Percentiles rank a stretch among this genome's conserved stretches.
These are phyloP conservation scores for Pulveroboletus sp. DNA, from an alignment of 768 basidiomycete genomes.

Conservation along the genomic window DNA sequence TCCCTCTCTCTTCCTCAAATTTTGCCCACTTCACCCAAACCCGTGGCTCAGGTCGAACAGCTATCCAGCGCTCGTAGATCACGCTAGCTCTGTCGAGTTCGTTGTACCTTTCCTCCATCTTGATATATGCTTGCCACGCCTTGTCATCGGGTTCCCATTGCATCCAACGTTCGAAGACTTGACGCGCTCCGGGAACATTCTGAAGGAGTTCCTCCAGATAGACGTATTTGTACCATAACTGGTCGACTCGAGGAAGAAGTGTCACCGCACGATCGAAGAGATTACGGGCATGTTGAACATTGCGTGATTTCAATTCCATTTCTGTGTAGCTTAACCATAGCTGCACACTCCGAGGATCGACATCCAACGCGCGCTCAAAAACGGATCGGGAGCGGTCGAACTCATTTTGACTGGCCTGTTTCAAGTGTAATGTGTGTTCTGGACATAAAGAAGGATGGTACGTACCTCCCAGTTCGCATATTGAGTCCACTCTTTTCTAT, in stretches of 20 bases:
- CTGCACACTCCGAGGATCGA: conserved; percentile 85
- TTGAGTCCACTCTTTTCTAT: no score
- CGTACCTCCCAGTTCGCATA: no score
- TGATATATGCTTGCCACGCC: conserved; percentile 99
- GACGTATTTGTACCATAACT: conserved; percentile 99
- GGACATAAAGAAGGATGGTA: not conserved
- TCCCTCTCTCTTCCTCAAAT: conserved; percentile 76
- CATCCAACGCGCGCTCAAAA: conserved; percentile 95
- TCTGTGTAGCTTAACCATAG: conserved; percentile 95
- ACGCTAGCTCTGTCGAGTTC: conserved; percentile 90
- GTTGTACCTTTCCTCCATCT: conserved; percentile 90
- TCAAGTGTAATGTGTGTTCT: conserved; percentile 1
- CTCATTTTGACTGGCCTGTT: conserved; percentile 90
- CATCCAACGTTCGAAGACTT: conserved; percentile 99
- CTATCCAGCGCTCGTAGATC: conserved; percentile 91
- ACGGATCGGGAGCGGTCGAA: conserved; percentile 93
- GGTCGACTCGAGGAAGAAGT: conserved; percentile 91
- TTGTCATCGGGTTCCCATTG: conserved; percentile 99
- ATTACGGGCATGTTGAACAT: conserved; percentile 96
- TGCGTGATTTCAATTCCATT: conserved; percentile 97
- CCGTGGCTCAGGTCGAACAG: conserved; percentile 71
- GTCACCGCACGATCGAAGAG: conserved; percentile 97
- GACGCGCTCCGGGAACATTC: conserved; percentile 93
- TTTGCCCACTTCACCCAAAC: conserved; percentile 86
- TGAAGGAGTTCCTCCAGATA: conserved; percentile 96